A percentile compares a stretch with the other conserved stretches of the same genome.
Conservation (phyloP, 805 yeast genomes). For the Pichia insulana region DNA sequence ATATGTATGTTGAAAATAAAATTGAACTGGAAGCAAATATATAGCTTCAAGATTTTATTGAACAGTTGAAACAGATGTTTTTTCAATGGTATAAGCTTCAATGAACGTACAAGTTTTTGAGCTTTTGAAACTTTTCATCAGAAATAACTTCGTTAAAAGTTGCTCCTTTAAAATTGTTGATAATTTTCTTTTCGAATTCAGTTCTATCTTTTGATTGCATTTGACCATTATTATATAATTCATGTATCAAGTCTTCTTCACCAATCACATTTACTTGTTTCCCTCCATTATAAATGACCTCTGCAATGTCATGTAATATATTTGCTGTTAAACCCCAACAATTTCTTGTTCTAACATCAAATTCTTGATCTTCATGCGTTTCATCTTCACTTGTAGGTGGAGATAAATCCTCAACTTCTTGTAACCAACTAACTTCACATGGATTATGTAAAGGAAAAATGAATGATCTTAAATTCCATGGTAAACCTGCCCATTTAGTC, state of each 20-base stretch:
- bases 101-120: conserved; percentile 38
- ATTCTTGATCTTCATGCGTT: conserved; percentile 29
- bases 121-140: conserved; percentile 32
- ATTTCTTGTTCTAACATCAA: conserved; percentile 45
- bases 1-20: too few relatives aligned
- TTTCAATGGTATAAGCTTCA: too few relatives aligned
- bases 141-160: conserved; percentile 40
- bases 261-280: conserved; percentile 33
- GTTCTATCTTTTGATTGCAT: conserved; percentile 40
- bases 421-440: conserved; percentile 56
- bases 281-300: conserved; percentile 38
- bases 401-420: conserved; percentile 50
- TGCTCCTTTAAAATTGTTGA: conserved; percentile 31
- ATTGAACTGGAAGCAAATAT: too few relatives aligned
- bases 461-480: conserved; percentile 56
- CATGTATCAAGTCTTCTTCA: conserved; percentile 58
- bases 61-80: too few relatives aligned
- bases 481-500: conserved; percentile 64
- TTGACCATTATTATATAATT: conserved; percentile 42
- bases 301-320: conserved; percentile 63
- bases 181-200: conserved; percentile 47
- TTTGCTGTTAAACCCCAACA: conserved; percentile 83
- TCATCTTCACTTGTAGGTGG: conserved; percentile 41
- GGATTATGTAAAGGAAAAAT: conserved; percentile 47
- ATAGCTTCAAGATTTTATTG: too few relatives aligned